phyloP scores from a whole-genome alignment of 805 yeast genomes.

The Myxozyma nipponensis region DNA sequence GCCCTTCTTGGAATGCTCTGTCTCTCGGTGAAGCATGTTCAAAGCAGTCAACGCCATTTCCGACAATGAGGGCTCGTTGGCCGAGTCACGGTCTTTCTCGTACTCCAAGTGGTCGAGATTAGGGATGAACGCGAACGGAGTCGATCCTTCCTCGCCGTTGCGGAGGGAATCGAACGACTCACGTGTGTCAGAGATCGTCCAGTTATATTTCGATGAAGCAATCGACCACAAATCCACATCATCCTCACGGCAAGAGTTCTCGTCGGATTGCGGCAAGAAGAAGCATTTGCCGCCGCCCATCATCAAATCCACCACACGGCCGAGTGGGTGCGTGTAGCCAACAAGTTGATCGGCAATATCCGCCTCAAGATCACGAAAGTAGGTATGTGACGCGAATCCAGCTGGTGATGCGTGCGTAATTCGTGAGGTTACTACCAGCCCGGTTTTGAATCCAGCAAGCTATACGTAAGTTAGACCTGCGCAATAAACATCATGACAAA shows the following conservation, averaged over 20 bases:
- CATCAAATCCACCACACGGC: slow-evolving; percentile 70
- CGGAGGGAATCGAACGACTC: slow-evolving; percentile 53
- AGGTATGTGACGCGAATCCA: slow-evolving; percentile 76
- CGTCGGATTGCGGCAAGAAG: slow-evolving; percentile 53
- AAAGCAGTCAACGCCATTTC: slow-evolving; percentile 77
- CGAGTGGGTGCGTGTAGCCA: slow-evolving; percentile 69
- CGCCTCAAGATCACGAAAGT: slow-evolving; percentile 72
- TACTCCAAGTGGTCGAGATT: slow-evolving; percentile 79
- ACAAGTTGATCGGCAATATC: slow-evolving; percentile 83
- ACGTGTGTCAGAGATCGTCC: slow-evolving; percentile 39
- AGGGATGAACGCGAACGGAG: slow-evolving; percentile 75
- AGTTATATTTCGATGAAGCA: slow-evolving; percentile 52
- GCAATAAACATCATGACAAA: neutral
- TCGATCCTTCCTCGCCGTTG: slow-evolving; percentile 56
- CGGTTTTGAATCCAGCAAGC: slow-evolving; percentile 73
- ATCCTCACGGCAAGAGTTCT: slow-evolving; percentile 70
- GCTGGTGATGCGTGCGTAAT: slow-evolving; percentile 96
- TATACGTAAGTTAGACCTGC: neutral
- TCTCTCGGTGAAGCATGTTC: slow-evolving; percentile 60
- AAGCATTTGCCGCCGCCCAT: slow-evolving; percentile 82
- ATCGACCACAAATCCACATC: slow-evolving; percentile 61
- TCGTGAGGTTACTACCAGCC: slow-evolving; percentile 87
- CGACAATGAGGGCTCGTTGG: slow-evolving; percentile 66
- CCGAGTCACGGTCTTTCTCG: slow-evolving; percentile 67
- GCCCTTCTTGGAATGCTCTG: slow-evolving; percentile 71